A percentile compares a stretch with the other conserved stretches of the same genome.
phyloP scores from a whole-genome alignment of 73 alveolate genomes.

The Paramecium tetraurelia region DNA sequence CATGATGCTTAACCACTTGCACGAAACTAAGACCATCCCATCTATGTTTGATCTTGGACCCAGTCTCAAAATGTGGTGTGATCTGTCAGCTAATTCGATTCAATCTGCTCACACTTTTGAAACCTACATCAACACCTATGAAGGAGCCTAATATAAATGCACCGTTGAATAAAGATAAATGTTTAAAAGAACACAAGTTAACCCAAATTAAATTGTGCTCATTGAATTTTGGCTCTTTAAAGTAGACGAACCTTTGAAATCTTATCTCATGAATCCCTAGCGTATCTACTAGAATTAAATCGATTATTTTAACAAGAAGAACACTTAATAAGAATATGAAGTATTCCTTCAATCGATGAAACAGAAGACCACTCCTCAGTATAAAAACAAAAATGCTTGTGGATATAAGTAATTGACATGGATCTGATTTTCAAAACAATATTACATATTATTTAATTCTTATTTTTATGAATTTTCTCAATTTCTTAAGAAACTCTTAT shows the following conservation, averaged over 20 bases:
- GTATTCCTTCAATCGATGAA: not conserved
- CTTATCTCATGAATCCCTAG: not conserved
- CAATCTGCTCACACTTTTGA: not conserved
- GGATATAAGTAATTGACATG: conserved; percentile 4
- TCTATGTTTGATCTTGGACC: conserved; percentile 21
- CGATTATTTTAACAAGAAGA: conserved; percentile 26
- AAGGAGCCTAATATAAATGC: not conserved
- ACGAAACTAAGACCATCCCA: conserved; percentile 32
- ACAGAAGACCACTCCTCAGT: not conserved
- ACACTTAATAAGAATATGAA: not conserved
- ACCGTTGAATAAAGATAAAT: conserved; percentile 22
- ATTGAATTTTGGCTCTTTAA: conserved; percentile 26
- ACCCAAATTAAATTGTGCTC: not conserved
- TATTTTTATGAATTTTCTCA: not conserved
- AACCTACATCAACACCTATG: not conserved
- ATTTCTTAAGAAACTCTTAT: not conserved
- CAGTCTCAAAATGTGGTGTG: conserved; percentile 6
- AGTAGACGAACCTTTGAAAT: not conserved
- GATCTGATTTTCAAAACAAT: not conserved
- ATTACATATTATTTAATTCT: not conserved
- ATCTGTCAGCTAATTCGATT: not conserved
- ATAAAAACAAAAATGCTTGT: not conserved
- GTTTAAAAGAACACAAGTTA: conserved; percentile 31
- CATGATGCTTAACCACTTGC: conserved; percentile 27
- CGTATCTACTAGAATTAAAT: conserved; percentile 10